phyloP scores from a whole-genome alignment of 2,329 filamentous ascomycete species.

The Aspergillus phoenicis region DNA sequence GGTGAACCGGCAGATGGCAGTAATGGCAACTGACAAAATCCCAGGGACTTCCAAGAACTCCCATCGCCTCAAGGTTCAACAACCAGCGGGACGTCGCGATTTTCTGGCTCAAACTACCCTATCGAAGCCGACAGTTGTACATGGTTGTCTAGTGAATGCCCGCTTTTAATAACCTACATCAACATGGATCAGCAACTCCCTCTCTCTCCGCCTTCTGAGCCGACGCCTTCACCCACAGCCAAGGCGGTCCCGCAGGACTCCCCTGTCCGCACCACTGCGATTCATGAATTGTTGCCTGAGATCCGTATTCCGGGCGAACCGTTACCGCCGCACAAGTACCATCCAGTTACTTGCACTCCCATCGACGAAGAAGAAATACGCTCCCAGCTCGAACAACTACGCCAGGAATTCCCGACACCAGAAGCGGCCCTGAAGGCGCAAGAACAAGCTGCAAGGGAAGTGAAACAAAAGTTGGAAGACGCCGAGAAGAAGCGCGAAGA shows the following conservation, averaged over 20 bases:
- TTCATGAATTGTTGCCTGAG: conserved; percentile 42
- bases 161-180: background rate
- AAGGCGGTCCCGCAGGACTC: conserved; percentile 38
- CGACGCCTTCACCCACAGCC: conserved; percentile 19
- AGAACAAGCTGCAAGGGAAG: conserved; percentile 41
- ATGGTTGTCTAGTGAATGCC: background rate
- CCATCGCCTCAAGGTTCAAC: background rate
- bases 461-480: conserved; percentile 41
- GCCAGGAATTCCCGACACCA: conserved; percentile 39
- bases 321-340: conserved; percentile 37
- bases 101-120: background rate
- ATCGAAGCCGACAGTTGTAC: background rate
- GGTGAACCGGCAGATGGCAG: conserved; percentile 1
- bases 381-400: conserved; percentile 37
- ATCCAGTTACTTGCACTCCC: conserved; percentile 43
- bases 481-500: conserved; percentile 42
- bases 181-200: conserved; percentile 25
- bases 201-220: conserved; percentile 41
- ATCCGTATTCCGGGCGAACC: conserved; percentile 43
- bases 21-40: conserved; percentile 5
- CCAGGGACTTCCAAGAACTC: background rate
- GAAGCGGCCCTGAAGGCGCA: conserved; percentile 42
- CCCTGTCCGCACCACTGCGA: conserved; percentile 40
- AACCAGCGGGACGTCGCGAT: background rate
- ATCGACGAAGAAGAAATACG: conserved; percentile 35